A percentile compares a stretch with the other conserved stretches of the same genome.
phyloP scores from a whole-genome alignment of 2,329 filamentous ascomycete genomes.

The Hirsutella thompsonii region DNA sequence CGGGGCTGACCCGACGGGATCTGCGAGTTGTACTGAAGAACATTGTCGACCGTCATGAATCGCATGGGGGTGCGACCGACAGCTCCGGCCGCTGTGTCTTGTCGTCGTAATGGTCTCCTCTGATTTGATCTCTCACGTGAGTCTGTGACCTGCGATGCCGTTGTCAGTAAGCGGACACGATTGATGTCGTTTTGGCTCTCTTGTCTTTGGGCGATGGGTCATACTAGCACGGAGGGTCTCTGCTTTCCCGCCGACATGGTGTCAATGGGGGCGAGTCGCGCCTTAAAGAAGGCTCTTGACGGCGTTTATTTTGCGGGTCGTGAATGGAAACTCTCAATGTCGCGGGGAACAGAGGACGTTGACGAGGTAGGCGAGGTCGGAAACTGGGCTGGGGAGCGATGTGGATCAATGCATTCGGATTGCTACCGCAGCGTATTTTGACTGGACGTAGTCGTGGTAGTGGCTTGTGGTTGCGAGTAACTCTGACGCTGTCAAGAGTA shows the following conservation, averaged over 20 bases:
- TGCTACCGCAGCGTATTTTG: too few relatives aligned
- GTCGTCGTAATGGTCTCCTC: slow-evolving; percentile 19
- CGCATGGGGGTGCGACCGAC: slow-evolving; percentile 41
- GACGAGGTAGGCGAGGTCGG: too few relatives aligned
- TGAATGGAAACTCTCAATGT: too few relatives aligned
- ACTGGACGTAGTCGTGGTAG: too few relatives aligned
- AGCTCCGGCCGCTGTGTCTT: slow-evolving; percentile 16
- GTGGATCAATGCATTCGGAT: too few relatives aligned
- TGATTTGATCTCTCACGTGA: slow-evolving; percentile 21
- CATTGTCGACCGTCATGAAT: slow-evolving; percentile 84
- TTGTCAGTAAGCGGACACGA: slow-evolving; percentile 5
- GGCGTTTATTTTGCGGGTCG: too few relatives aligned
- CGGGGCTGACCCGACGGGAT: slow-evolving; percentile 91
- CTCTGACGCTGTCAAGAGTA: too few relatives aligned
- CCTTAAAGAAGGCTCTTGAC: too few relatives aligned
- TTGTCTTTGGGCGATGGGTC: slow-evolving; percentile 7
- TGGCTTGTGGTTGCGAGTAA: too few relatives aligned
- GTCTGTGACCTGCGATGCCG: slow-evolving; percentile 21
- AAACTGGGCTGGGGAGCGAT: too few relatives aligned
- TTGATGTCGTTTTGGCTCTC: too few relatives aligned
- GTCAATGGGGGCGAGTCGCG: not conserved
- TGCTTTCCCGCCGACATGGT: slow-evolving; percentile 36
- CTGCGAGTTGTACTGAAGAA: slow-evolving; percentile 85
- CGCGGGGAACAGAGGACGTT: too few relatives aligned
- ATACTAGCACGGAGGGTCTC: slow-evolving; percentile 48